Base-by-base conservation (phyloP, 108 stramenopile species). In the Mediolabrus comicus region DNA sequence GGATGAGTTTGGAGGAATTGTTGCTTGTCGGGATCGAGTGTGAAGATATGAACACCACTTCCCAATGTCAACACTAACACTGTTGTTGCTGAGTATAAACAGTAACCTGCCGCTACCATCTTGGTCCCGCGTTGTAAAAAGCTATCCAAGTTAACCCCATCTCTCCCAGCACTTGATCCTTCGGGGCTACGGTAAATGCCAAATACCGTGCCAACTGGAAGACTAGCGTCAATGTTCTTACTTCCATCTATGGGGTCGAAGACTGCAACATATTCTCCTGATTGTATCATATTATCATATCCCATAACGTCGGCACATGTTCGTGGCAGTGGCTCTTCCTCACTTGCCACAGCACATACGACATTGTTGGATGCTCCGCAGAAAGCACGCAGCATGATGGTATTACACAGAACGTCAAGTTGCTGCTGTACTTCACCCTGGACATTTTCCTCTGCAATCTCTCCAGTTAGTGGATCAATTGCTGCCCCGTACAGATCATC, bases 191-290 rank as follows among this genome's bases (percentile, higher is more conserved):
- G 83, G 80, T 92, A 99, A 34, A 99, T 96, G 13, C 92, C 96
- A 86, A 99, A 98, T 55, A 99, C 96, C 38, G 96, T 98, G 8
- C 99, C 99, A 7, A 98, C 96, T 13, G 99, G 98, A 26, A 99
- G 84, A 58, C 94, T 93, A 33, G 95, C 78, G 80, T 98, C 98
- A 75, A 99, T 98, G 65, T 99, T 99, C 63, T 95, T 94, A 30
- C 84, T 86, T 43, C 93, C 93, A 65, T 94, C 93, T 30, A 83
- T 77, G 4, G 99, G 99, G 82, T 99, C 99, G 79, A 99, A 99
- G n/a, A 96, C 98, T 17, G 98, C 98, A 57, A 96, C 91, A 77
- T 93, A 99, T 58, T 98, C 86, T 26, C 92, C 95, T 22, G n/a
- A 26, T 14, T 29, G 11, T 3, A 68, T 16, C 13, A 68, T 16